Conservation (phyloP, 164 flowering plant genomes). For the Hamamelis virginiana region DNA sequence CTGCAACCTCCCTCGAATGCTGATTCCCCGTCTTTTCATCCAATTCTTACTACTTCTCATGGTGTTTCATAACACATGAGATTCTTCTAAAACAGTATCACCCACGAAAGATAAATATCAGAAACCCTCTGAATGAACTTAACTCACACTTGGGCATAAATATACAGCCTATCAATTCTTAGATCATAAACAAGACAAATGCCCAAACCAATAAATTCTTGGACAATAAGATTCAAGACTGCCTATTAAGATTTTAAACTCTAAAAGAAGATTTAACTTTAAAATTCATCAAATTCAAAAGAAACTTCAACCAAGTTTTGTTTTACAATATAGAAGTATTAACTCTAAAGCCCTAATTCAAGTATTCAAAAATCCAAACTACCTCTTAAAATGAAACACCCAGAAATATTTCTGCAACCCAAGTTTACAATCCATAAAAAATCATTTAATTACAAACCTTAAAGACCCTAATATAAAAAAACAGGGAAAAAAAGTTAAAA, state of each 20-base stretch:
- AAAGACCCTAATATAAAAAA: background rate
- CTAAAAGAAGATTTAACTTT: background rate
- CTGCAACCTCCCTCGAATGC: conserved; percentile 28
- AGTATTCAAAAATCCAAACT: background rate
- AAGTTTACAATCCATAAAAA: conserved; percentile 11
- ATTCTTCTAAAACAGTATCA: conserved; percentile 15
- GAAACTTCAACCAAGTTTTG: background rate
- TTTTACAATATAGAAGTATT: background rate
- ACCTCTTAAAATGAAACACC: conserved; percentile 8
- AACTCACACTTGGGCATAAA: conserved; percentile 2
- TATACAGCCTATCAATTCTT: conserved; percentile 10
- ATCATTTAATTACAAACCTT: background rate
- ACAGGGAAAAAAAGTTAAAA: background rate
- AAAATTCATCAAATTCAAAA: background rate
- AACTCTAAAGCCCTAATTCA: conserved; percentile 12
- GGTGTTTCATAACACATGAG: conserved; percentile 26
- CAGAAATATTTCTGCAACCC: conserved; percentile 14
- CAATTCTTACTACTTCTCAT: conserved; percentile 47
- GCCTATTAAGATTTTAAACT: no score
- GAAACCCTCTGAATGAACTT: background rate
- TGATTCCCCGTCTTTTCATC: conserved; percentile 24
- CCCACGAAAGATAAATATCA: conserved; percentile 19
- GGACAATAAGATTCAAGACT: background rate
- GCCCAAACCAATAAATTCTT: background rate
- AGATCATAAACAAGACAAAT: background rate